Evolutionary conservation across 345 rosid species (phyloP).

Genomic region (Murraya paniculata): DNA sequence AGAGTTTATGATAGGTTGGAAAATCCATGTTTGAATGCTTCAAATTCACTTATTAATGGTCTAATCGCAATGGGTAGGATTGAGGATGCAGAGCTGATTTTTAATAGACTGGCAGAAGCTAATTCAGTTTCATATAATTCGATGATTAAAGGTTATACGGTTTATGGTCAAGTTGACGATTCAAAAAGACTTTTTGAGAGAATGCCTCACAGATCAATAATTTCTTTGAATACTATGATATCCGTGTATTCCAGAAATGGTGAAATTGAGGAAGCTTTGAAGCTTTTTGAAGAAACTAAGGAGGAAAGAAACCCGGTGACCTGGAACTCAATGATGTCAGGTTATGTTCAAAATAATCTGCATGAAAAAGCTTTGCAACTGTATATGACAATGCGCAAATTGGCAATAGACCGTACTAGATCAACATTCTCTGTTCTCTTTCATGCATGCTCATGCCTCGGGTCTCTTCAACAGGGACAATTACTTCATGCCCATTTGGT

Average conservation of each 20-base stretch:
- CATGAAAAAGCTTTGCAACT: constrained; percentile 43
- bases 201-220: constrained; percentile 40
- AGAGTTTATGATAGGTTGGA: constrained; percentile 29
- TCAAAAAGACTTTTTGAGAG: constrained; percentile 42
- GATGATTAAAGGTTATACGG: constrained; percentile 60
- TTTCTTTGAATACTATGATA: constrained; percentile 52
- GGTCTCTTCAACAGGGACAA: constrained; percentile 57
- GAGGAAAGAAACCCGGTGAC: constrained; percentile 48
- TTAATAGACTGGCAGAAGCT: constrained; percentile 27
- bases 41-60: constrained; percentile 40
- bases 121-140: constrained; percentile 36
- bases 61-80: constrained; percentile 31
- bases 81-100: constrained; percentile 46
- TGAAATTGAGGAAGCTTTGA: constrained; percentile 47
- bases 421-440: constrained; percentile 53
- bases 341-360: constrained; percentile 39
- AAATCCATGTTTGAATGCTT: constrained; percentile 38
- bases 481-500: constrained; percentile 46
- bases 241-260: constrained; percentile 45
- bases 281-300: constrained; percentile 48
- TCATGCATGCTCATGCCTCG: constrained; percentile 53
- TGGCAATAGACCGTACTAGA: constrained; percentile 34
- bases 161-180: constrained; percentile 36
- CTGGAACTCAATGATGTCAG: constrained; percentile 62
- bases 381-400: constrained; percentile 32